Percentiles rank a stretch among this genome's conserved stretches.
These are phyloP conservation scores for Gelatoporia subvermispora DNA, from an alignment of 768 basidiomycete genomes.

Conservation along the genomic window DNA sequence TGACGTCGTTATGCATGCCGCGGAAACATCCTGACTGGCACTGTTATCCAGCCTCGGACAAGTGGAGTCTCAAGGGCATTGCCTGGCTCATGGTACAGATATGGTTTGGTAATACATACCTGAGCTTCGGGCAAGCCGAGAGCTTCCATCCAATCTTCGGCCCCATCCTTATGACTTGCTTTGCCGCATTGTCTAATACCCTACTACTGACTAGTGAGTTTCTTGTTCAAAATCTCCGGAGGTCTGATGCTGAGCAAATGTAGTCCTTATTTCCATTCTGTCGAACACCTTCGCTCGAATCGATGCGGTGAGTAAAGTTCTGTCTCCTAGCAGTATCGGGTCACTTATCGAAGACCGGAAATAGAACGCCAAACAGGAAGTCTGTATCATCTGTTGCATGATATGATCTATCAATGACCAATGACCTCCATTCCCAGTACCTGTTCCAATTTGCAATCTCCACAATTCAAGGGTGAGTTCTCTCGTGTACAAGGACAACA, in stretches of 20 bases:
- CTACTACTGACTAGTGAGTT: conserved; percentile 72
- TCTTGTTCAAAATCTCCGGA: background rate
- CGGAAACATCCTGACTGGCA: background rate
- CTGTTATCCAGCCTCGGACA: conserved; percentile 26
- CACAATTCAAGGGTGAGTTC: conserved; percentile 77
- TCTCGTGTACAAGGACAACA: background rate
- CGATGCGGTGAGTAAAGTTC: conserved; percentile 42
- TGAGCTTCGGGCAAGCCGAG: conserved; percentile 40
- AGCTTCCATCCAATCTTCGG: conserved; percentile 58
- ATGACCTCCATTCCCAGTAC: conserved; percentile 41
- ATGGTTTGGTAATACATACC: conserved; percentile 77
- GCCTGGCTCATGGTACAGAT: conserved; percentile 85
- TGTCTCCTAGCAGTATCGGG: background rate
- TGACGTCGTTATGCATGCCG: background rate
- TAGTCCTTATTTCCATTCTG: conserved; percentile 80
- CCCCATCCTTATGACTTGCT: conserved; percentile 73
- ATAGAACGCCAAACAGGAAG: conserved; percentile 60
- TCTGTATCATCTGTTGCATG: conserved; percentile 14
- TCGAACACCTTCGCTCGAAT: conserved; percentile 85
- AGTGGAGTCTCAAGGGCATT: conserved; percentile 45
- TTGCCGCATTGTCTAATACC: conserved; percentile 76
- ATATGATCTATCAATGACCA: background rate
- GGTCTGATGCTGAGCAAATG: background rate
- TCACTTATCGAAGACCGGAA: background rate
- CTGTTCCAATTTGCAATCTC: conserved; percentile 82